Evolutionary conservation across 345 rosid species (phyloP).

Genomic region (Dipteronia sinensis): DNA sequence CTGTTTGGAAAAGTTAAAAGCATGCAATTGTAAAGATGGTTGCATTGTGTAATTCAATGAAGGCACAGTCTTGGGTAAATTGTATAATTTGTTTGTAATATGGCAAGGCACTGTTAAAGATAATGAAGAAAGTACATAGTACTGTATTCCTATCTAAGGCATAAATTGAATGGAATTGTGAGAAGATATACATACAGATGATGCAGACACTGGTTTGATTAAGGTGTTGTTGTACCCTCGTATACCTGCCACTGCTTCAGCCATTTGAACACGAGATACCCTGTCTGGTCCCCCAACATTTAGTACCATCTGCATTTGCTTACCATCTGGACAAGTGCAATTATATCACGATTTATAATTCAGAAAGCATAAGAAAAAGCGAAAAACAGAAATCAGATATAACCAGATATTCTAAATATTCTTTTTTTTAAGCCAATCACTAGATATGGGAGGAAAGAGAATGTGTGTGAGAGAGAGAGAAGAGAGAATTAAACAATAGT

Average conservation of each 20-base stretch:
- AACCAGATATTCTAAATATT: neutral
- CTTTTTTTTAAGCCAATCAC: neutral
- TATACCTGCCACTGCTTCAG: slow-evolving; percentile 67
- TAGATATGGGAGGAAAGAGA: neutral
- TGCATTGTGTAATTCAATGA: neutral
- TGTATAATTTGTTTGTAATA: neutral
- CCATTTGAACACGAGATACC: slow-evolving; percentile 90
- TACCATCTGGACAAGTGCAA: slow-evolving; percentile 48
- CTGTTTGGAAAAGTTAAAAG: neutral
- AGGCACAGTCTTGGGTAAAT: too few relatives aligned
- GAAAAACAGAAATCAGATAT: neutral
- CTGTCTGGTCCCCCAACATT: slow-evolving; percentile 89
- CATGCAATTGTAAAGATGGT: neutral
- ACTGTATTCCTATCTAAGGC: neutral
- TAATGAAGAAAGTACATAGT: neutral
- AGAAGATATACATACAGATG: slow-evolving; percentile 48
- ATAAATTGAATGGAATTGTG: slow-evolving; percentile 12
- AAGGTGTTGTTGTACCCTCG: slow-evolving; percentile 61
- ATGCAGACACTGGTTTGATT: slow-evolving; percentile 70
- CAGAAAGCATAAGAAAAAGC: slow-evolving; percentile 6
- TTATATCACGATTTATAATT: neutral
- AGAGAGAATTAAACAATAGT: neutral
- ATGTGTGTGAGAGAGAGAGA: neutral
- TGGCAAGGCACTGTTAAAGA: neutral
- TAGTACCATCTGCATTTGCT: slow-evolving; percentile 64